A percentile compares a stretch with the other conserved stretches of the same genome.
Conservation (phyloP, 108 stramenopile species). For the Skeletonema marinoi region DNA sequence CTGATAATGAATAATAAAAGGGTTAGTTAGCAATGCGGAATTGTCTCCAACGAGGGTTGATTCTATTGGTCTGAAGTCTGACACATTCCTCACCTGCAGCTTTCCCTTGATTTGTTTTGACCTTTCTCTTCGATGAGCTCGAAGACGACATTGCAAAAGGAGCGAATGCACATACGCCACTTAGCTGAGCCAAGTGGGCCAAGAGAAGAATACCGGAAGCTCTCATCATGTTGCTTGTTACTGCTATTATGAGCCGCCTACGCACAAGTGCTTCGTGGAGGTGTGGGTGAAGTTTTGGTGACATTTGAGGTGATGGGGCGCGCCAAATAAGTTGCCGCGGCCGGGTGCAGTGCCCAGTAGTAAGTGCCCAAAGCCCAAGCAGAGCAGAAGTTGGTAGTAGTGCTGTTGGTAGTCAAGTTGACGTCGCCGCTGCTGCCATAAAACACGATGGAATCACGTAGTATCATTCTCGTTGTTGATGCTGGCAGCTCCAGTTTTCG, state of each 20-base stretch:
- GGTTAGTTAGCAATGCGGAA: too few species aligned
- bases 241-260: too few species aligned
- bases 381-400: too few species aligned
- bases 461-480: constrained; percentile 70
- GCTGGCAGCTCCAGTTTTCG: constrained; percentile 66
- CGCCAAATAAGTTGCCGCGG: neutral
- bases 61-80: too few species aligned
- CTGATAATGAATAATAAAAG: too few species aligned
- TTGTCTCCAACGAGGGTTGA: too few species aligned
- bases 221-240: neutral
- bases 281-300: neutral
- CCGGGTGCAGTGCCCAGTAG: too few species aligned
- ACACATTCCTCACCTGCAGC: constrained; percentile 26
- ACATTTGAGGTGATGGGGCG: neutral
- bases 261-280: neutral
- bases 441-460: constrained; percentile 11
- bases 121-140: constrained; percentile 16
- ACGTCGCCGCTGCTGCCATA: too few species aligned
- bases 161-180: neutral
- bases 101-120: constrained; percentile 25
- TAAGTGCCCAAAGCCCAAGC: too few species aligned
- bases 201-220: neutral
- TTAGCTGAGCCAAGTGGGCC: neutral
- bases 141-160: constrained; percentile 32
- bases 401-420: too few species aligned